Evolutionary conservation across 768 basidiomycete species (phyloP).

Genomic region (Strobilomyces dryophilus): DNA sequence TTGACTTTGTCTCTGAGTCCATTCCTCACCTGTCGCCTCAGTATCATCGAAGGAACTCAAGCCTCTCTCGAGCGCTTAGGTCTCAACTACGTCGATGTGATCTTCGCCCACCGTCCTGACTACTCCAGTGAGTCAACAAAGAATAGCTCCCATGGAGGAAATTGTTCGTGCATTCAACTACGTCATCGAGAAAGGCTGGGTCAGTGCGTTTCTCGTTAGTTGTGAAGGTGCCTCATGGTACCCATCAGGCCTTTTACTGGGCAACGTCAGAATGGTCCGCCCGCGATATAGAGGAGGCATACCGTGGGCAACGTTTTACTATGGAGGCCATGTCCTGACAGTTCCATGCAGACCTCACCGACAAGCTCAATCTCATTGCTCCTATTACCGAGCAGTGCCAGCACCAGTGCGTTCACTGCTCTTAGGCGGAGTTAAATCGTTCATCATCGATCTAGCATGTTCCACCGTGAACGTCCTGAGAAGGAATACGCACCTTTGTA

Average conservation of each 20-base stretch:
- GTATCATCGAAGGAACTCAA: constrained; percentile 53
- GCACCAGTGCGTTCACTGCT: constrained; percentile 32
- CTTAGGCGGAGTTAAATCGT: too few relatives aligned
- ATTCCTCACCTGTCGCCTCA: constrained; percentile 10
- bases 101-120: constrained; percentile 49
- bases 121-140: constrained; percentile 27
- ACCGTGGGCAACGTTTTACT: constrained; percentile 21
- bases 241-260: constrained; percentile 39
- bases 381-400: constrained; percentile 54
- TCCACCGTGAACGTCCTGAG: constrained; percentile 53
- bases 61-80: constrained; percentile 47
- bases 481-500: constrained; percentile 47
- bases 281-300: constrained; percentile 43
- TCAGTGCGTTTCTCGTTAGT: constrained; percentile 1
- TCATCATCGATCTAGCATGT: constrained; percentile 34
- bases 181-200: constrained; percentile 48
- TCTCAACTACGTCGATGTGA: constrained; percentile 51
- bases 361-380: constrained; percentile 44
- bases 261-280: constrained; percentile 57
- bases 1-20: too few relatives aligned
- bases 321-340: background rate
- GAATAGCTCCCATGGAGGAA: constrained; percentile 46
- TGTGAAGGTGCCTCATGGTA: background rate
- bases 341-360: constrained; percentile 39
- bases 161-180: constrained; percentile 56